phyloP scores from a whole-genome alignment of 352 stramenopile species.

The Salisapilia sapeloensis region DNA sequence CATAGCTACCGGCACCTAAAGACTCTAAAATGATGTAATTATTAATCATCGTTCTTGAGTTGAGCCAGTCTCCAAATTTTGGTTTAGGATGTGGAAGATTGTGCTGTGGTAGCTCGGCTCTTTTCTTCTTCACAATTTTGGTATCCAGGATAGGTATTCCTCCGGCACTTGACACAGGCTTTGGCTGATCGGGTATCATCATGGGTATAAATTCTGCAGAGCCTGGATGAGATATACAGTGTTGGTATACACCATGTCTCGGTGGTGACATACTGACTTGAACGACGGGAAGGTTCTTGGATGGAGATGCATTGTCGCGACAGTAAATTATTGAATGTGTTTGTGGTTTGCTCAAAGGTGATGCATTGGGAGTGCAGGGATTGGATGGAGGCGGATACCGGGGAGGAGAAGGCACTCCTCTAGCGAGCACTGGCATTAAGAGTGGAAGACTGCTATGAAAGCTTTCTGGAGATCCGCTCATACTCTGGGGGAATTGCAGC shows the following conservation, averaged over 20 bases:
- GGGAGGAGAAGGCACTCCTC: neutral
- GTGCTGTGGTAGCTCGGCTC: constrained; percentile 46
- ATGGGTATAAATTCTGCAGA: constrained; percentile 17
- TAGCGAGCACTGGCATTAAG: constrained; percentile 1
- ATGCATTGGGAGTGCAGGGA: constrained; percentile 6
- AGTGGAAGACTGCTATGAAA: neutral
- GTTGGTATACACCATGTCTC: constrained; percentile 9
- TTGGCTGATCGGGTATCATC: constrained; percentile 4
- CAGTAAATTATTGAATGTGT: too few relatives aligned
- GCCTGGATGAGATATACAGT: constrained; percentile 12
- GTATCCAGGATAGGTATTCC: constrained; percentile 39
- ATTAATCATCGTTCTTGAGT: constrained; percentile 83
- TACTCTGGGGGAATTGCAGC: neutral
- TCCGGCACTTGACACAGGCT: constrained; percentile 3
- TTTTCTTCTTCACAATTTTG: constrained; percentile 72
- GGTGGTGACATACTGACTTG: constrained; percentile 20
- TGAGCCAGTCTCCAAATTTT: constrained; percentile 74
- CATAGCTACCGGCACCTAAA: constrained; percentile 78
- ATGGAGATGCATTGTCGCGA: too few relatives aligned
- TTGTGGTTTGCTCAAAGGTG: too few relatives aligned
- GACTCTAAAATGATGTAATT: constrained; percentile 86
- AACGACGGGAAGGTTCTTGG: constrained; percentile 2
- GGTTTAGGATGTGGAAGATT: constrained; percentile 60
- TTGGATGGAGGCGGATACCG: constrained; percentile 1
- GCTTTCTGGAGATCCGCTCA: neutral